Base-by-base conservation (phyloP, 2,329 filamentous ascomycete species). In the Colletotrichum sublineola region DNA sequence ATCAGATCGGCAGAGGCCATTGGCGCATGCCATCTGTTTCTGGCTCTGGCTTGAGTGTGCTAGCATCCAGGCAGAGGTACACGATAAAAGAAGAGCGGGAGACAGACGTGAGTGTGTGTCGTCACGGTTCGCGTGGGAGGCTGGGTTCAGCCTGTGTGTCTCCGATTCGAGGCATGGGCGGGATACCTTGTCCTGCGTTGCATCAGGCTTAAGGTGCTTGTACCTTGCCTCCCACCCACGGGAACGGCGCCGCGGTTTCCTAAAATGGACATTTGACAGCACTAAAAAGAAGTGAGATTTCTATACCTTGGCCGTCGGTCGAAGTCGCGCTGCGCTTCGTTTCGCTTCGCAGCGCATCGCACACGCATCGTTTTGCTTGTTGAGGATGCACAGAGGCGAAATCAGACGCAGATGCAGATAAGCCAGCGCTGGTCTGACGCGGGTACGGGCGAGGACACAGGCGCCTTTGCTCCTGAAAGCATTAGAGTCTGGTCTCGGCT, bases 111-210 rank as follows among this genome's bases (percentile, higher is more conserved):
- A n/a, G 44, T 48, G 46, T 46, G 44, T 72, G 69, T 69, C 69
- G 69, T 72, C 65, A 72, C 69, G 55, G 69, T 72, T 73, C 67
- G 67, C 65, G 61, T 65, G 56, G 33, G 67, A 71, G 67, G 67
- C 71, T 62, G 56, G 67, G 67, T 52, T 58, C 56, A 62, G 61
- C 52, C 62, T 70, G 71, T 56, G 61, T 67, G 67, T 71, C 62
- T 71, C 52, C 68, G 55, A 50, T 50, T 42, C 33, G 61, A 33
- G 56, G 48, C 20, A 33, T n/a, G 42, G 58, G 65, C 63, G 58
- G 33, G 57, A 56, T 38, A n/a, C 33, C 18, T 36, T 36, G 18
- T 9, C 38, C 48, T 68, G 24, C 64, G 33, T 50, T 58, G 48
- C 53, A 44, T 58, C 6, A 33, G 46, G 20, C n/a, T 24, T 24